phyloP scores from a whole-genome alignment of 768 basidiomycete genomes.

The Termitomyces sp. region DNA sequence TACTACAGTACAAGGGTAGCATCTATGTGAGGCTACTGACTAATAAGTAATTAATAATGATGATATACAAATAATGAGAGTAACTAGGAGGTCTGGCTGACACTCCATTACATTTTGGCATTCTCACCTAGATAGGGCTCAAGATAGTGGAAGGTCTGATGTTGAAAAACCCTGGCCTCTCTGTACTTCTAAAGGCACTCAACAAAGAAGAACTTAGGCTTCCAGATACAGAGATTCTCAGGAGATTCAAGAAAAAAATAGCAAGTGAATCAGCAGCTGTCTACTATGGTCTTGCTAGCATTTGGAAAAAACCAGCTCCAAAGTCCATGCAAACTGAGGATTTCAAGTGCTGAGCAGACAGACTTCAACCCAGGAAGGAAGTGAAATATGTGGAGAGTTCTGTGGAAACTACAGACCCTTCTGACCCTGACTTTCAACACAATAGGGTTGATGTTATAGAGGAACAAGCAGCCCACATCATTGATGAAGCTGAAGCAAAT shows the following conservation, averaged over 20 bases:
- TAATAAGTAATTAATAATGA: too few species aligned
- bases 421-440: neutral
- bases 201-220: neutral
- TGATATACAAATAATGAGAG: too few species aligned
- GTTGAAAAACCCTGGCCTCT: neutral
- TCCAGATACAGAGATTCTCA: neutral
- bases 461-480: neutral
- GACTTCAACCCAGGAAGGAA: neutral
- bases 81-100: too few species aligned
- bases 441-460: neutral
- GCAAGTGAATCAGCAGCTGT: neutral
- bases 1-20: too few species aligned
- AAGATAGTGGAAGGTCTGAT: neutral
- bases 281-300: neutral
- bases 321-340: neutral
- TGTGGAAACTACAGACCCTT: neutral
- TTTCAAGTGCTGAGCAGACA: neutral
- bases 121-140: too few species aligned
- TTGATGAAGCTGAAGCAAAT: neutral
- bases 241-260: neutral
- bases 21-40: too few species aligned
- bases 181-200: neutral
- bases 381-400: neutral
- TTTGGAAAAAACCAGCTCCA: too few species aligned
- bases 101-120: too few species aligned